Conservation (phyloP, 2,329 filamentous ascomycete species). For the Onygenales sp. region DNA sequence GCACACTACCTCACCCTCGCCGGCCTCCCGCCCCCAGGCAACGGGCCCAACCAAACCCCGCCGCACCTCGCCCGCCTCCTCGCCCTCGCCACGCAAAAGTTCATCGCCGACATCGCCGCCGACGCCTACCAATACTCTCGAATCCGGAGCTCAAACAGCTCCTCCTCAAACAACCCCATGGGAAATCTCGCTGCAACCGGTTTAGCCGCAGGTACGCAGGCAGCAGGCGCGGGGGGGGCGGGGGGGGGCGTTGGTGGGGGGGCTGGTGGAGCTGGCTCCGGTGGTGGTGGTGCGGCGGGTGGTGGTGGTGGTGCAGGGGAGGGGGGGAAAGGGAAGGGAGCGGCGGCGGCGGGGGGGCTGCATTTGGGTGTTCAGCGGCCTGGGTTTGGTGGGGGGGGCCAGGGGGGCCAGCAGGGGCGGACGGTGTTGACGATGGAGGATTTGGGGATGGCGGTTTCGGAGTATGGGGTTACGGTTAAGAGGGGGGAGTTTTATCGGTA, state of each 20-base stretch:
- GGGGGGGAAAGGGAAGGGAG: conserved; percentile 37
- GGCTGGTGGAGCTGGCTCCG: conserved; percentile 33
- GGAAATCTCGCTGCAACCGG: conserved; percentile 59
- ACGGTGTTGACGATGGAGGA: conserved; percentile 99
- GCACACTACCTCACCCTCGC: conserved; percentile 97
- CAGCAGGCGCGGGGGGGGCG: conserved; percentile 48
- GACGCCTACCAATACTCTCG: conserved; percentile 97
- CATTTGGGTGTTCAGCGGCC: conserved; percentile 66
- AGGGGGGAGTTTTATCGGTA: conserved; percentile 91
- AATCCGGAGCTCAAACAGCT: conserved; percentile 84
- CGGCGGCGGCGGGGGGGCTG: conserved; percentile 34
- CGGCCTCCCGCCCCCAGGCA: conserved; percentile 76
- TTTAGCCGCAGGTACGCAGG: conserved; percentile 46
- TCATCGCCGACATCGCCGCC: conserved; percentile 92
- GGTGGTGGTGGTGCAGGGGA: conserved; percentile 38
- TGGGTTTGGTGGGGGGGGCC: conserved; percentile 79
- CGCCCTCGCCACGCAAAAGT: conserved; percentile 96
- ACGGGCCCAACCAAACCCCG: conserved; percentile 68
- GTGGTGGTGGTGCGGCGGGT: conserved; percentile 40
- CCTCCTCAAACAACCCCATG: conserved; percentile 82
- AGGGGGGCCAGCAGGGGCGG: conserved; percentile 69
- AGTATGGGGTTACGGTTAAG: conserved; percentile 97
- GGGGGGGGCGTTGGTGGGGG: conserved; percentile 42
- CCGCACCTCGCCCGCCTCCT: conserved; percentile 84
- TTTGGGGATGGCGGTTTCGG: conserved; percentile 90